Conservation (phyloP, 1,284 basidiomycete species). For the Cutaneotrichosporon dermatis region DNA sequence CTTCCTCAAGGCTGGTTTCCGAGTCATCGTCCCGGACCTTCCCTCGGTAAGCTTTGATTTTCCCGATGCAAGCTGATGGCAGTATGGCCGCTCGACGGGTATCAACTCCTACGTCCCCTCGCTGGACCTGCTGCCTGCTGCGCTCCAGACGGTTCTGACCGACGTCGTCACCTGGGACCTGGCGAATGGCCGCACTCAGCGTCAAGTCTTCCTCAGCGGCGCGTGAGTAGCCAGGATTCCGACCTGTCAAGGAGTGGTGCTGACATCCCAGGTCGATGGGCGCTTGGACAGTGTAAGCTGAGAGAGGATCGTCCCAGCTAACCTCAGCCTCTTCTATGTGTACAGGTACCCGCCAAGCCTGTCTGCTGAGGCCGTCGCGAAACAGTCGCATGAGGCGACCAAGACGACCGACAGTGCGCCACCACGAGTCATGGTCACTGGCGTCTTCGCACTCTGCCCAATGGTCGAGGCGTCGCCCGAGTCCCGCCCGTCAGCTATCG, state of each 20-base stretch:
- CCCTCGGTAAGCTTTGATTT: constrained; percentile 42
- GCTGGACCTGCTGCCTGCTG: constrained; percentile 48
- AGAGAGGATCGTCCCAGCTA: not conserved
- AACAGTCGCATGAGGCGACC: not conserved
- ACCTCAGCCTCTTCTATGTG: constrained; percentile 37
- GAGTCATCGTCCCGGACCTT: constrained; percentile 53
- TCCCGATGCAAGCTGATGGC: constrained; percentile 6
- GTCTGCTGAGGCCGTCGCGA: constrained; percentile 18
- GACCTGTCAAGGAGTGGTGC: not conserved
- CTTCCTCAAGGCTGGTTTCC: constrained; percentile 52
- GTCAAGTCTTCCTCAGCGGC: constrained; percentile 50
- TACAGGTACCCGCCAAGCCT: constrained; percentile 43
- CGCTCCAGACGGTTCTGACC: constrained; percentile 51
- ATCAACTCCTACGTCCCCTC: constrained; percentile 52
- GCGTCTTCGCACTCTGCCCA: constrained; percentile 50
- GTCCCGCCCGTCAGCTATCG: constrained; percentile 46
- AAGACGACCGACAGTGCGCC: not conserved
- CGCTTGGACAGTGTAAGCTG: constrained; percentile 30
- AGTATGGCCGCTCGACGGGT: constrained; percentile 50
- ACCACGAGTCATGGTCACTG: constrained; percentile 37
- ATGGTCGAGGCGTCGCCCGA: constrained; percentile 50
- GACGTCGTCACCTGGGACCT: constrained; percentile 47
- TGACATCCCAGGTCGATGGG: constrained; percentile 27
- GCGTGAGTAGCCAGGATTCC: constrained; percentile 31
- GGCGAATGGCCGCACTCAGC: constrained; percentile 30